Evolutionary conservation across 805 yeast genomes (phyloP), one percentile per base, ranked within the genome.

Genomic region (Wickerhamiella brachini): DNA sequence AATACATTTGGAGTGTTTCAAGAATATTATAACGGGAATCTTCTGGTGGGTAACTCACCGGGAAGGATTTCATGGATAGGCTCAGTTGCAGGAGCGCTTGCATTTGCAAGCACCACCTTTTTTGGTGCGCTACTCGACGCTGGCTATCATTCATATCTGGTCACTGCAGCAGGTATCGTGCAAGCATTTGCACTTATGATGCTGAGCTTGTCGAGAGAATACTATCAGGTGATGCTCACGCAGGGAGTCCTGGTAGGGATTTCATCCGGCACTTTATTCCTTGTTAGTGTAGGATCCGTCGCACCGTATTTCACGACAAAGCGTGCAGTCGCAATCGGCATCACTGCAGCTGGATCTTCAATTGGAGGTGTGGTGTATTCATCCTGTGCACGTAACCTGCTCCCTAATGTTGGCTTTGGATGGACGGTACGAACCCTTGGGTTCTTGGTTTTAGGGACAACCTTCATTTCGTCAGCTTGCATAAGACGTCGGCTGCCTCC

Each of bases 391-490:
- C 68, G 73, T 44, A 61, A 59, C 18, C 61, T 76, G 45, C 69
- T 72, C 49, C 52, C 57, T 7, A 57, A 62, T 15, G 68, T 75
- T 24, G 82, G 82, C 1, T 77, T 74, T 57, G 68, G 66, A 10
- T 78, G 81, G 81, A 73, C 78, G 3, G 67, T 75, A 45, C 66
- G 82, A 49, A 65, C 71, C n/a, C 62, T 76, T 47, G 77, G 76
- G 0, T 71, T 78, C 54, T 60, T 76, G 20, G 65, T 71, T 46
- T 53, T 68, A 7, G 67, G 53, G 0, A 62, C 67, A 15, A 52
- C 56, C 15, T 24, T 49, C 6, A 41, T 63, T 8, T 50, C 65
- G 47, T 56, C 60, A 21, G 18, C 61, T 6, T 45, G 60, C n/a
- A 47, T 63, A 43, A 55, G 54, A 22, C 53, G 66, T 2, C 54